Evolutionary conservation across 1,284 basidiomycete species (phyloP), one percentile per base, ranked within the genome.

Genomic region (Trichosporon asahii): DNA sequence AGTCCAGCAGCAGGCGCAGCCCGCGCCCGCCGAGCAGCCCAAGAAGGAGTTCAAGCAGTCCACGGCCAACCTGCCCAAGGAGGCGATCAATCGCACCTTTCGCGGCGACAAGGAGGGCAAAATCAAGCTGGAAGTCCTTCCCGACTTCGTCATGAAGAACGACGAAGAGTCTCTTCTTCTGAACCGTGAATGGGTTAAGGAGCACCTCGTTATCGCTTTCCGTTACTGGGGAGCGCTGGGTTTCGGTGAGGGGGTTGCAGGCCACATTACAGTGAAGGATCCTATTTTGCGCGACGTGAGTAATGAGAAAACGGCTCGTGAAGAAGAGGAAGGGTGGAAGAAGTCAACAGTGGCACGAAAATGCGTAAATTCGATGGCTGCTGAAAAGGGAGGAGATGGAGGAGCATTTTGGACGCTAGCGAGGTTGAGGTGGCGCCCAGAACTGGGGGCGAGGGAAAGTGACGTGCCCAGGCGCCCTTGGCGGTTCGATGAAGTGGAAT

Each of bases 191-290:
- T 82, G 78, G 76, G 72, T 82, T 71, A 79, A 79, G 72, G 63
- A 87, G 74, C 80, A 87, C 31, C 84, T 89, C 33, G 87, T 68
- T 1, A 68, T 69, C 31, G 70, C 65, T 25, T 78, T 70, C 68
- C 71, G 74, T 23, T 72, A 81, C 66, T 81, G 84, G 85, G 87
- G 85, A 29, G 84, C 86, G 68, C 78, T 86, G 25, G 88, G 88
- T 2, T 89, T 85, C 74, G 88, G 88, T 67, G 89, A 90, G 73
- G 88, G 88, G 11, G 84, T 87, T n/a, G 86, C 88, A 5, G 88
- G 88, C 0, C 89, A 90, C 78, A 87, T 90, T 72, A 90, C 89
- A 23, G 87, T 89, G 64, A 85, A 88, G 77, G 88, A 89, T 74
- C 81, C 81, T 1, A 76, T 82, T 66, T 63, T 76, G 23, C 70